Conservation (phyloP, 108 stramenopile genomes). For the Craspedostauros australis region DNA sequence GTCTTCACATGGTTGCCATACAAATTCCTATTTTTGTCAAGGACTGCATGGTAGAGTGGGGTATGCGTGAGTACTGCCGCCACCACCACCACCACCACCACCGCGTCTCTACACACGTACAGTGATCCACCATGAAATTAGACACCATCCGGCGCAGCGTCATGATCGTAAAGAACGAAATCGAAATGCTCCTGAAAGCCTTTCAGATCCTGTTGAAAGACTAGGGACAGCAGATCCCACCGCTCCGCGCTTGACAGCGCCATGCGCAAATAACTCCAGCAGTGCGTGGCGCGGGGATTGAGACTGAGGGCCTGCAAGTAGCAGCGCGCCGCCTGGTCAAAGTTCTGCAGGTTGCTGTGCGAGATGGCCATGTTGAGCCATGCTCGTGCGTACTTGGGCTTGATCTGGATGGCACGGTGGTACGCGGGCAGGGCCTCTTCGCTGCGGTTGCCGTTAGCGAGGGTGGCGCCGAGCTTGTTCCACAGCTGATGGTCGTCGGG, state of each 20-base stretch:
- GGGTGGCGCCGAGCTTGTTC: constrained; percentile 94
- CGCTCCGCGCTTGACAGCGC: constrained; percentile 83
- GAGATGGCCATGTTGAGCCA: constrained; percentile 98
- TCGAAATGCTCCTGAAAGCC: constrained; percentile 77
- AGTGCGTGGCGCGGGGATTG: constrained; percentile 86
- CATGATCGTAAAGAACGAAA: constrained; percentile 53
- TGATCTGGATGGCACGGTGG: constrained; percentile 69
- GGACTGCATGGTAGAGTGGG: no score
- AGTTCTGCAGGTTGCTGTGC: constrained; percentile 81
- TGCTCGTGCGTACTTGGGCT: constrained; percentile 90
- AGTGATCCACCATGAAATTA: no score
- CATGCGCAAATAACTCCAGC: constrained; percentile 95
- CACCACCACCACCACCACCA: no score
- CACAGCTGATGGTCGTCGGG: constrained; percentile 82
- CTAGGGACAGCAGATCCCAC: constrained; percentile 87
- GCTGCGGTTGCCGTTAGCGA: constrained; percentile 88
- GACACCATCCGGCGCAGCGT: no score
- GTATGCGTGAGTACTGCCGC: no score
- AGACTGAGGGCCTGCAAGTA: constrained; percentile 89
- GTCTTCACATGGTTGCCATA: no score
- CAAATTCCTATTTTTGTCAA: no score
- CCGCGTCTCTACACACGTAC: no score
- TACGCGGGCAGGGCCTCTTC: constrained; percentile 84
- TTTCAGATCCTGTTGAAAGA: constrained; percentile 61
- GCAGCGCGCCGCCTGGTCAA: constrained; percentile 84